Evolutionary conservation across 805 yeast species (phyloP).

Genomic region (Myxozyma geophila): DNA sequence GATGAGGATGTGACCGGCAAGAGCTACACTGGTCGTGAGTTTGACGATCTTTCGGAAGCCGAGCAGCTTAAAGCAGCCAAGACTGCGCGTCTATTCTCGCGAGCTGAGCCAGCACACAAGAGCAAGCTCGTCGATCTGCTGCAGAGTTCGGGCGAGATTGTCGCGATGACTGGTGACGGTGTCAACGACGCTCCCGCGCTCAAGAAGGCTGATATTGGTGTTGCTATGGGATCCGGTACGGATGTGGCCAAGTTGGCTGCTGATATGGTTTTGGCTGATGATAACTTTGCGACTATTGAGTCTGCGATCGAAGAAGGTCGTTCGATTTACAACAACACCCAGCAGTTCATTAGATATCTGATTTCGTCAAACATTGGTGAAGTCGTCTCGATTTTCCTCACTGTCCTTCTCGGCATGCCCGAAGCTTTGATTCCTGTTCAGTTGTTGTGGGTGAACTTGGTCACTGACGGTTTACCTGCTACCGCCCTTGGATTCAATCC

Average conservation of each 20-base stretch:
- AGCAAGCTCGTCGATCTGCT: conserved; percentile 56
- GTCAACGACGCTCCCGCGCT: conserved; percentile 69
- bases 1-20: conserved; percentile 44
- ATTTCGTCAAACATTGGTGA: conserved; percentile 63
- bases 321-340: conserved; percentile 51
- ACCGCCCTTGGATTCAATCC: conserved; percentile 60
- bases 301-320: conserved; percentile 63
- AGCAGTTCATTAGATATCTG: conserved; percentile 50
- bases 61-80: conserved; percentile 52
- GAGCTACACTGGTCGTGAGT: conserved; percentile 51
- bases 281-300: conserved; percentile 61
- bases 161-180: conserved; percentile 70
- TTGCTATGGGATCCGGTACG: conserved; percentile 67
- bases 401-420: conserved; percentile 59
- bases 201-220: conserved; percentile 65
- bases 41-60: conserved; percentile 43
- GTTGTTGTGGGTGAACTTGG: conserved; percentile 60
- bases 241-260: conserved; percentile 66
- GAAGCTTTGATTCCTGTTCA: conserved; percentile 62
- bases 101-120: conserved; percentile 63
- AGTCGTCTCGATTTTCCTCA: conserved; percentile 56
- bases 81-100: conserved; percentile 55
- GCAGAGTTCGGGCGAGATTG: conserved; percentile 55
- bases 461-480: conserved; percentile 64
- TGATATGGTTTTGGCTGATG: conserved; percentile 60